These are phyloP conservation scores for Taiwanofungus camphoratus DNA, from an alignment of 1,284 basidiomycete species.

Conservation along the genomic window DNA sequence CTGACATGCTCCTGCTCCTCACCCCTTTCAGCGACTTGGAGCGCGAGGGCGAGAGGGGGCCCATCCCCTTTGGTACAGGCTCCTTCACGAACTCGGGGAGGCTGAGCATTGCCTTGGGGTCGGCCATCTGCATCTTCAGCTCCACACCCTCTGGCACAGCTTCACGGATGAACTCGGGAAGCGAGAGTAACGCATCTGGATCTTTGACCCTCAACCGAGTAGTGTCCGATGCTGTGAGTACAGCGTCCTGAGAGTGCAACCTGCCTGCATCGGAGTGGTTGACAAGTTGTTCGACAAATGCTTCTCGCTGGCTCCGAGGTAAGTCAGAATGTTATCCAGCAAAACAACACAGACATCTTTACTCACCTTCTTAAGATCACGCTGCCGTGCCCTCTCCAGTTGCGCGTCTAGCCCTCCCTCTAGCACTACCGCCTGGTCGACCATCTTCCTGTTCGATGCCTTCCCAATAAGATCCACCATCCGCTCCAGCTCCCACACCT, in stretches of 20 bases:
- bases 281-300: constrained; percentile 66
- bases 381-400: constrained; percentile 45
- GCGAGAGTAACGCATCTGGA: constrained; percentile 51
- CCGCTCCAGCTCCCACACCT: constrained; percentile 54
- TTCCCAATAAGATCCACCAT: constrained; percentile 69
- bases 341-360: constrained; percentile 7
- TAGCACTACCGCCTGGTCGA: constrained; percentile 62
- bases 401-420: constrained; percentile 50
- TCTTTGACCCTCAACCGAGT: constrained; percentile 34
- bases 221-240: constrained; percentile 21
- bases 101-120: constrained; percentile 47
- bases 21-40: constrained; percentile 26
- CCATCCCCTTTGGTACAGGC: constrained; percentile 28
- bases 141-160: constrained; percentile 31
- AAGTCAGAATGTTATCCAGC: not conserved
- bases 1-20: constrained; percentile 63
- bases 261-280: constrained; percentile 63
- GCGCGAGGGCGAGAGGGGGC: constrained; percentile 23
- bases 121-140: constrained; percentile 28
- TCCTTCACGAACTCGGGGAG: constrained; percentile 54
- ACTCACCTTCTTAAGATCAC: constrained; percentile 57
- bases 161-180: constrained; percentile 66
- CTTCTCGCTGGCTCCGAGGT: constrained; percentile 42
- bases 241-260: constrained; percentile 68
- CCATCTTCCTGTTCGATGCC: constrained; percentile 61